Base-by-base conservation (phyloP, 2,329 filamentous ascomycete genomes). In the Hyphodiscus sp. region DNA sequence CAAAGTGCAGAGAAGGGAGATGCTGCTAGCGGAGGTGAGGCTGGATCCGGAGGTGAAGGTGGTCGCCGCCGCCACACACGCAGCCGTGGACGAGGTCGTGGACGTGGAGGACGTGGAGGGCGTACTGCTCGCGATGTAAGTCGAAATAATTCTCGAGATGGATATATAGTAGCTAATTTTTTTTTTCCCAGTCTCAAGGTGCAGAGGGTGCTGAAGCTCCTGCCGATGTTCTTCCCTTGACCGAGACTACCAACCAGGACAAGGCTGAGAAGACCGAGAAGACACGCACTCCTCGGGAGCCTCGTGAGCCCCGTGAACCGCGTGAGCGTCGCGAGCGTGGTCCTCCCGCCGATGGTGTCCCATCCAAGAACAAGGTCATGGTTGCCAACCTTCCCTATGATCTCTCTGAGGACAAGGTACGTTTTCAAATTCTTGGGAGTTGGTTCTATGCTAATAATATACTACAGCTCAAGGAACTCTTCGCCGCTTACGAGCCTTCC, bases 351-450 rank as follows among this genome's bases (percentile, higher is more conserved):
- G 92, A 99, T 71, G 94, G 94, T 65, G 89, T 99, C 69, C 87
- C 94, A 63, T 97, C 92, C 75, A 96, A 96, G 86, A 97, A 89
- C 75, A 99, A 99, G 87, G 90, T 99, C 76, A 99, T 99, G 94
- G 94, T 99, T 69, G 94, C 94, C 69, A 99, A 99, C 80, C 84
- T 99, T 60, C 94, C 94, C 50, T 99, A 99, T 71, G 92, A 99
- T 77, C 82, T 97, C 73, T 92, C 87, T 67, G 94, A 99, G 79
- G 91, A 97, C 69, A 95, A 92, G 85, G 92, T 95, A 76, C 63
- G 80, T 69, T 51, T 19, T 50, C 18, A 52, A 66, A 52, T 64
- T 2, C 9, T 26, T 13, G 18, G 19, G 2, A 23, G 30, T 23
- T 42, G 16, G 23, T n/a, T 29, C 50, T 16, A 50, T 48, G 41